phyloP scores from a whole-genome alignment of 1,284 basidiomycete species.

The Moesziomyces antarcticus region DNA sequence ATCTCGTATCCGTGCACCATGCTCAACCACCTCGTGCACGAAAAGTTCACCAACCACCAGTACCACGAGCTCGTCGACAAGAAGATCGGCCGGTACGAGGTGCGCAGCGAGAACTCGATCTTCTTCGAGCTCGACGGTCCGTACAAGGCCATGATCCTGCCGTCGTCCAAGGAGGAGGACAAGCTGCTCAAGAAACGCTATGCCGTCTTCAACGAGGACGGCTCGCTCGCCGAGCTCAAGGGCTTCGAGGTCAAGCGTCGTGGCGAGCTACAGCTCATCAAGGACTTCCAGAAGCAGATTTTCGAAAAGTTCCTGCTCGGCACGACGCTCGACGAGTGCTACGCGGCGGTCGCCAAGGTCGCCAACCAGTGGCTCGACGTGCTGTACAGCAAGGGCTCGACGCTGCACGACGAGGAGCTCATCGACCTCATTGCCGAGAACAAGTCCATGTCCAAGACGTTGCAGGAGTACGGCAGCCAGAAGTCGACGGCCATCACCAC shows the following conservation, averaged over 20 bases:
- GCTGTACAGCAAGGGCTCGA: conserved; percentile 85
- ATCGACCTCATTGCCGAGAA: conserved; percentile 99
- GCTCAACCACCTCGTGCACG: conserved; percentile 98
- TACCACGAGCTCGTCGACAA: conserved; percentile 90
- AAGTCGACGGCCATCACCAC: conserved; percentile 99
- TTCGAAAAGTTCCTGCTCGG: conserved; percentile 98
- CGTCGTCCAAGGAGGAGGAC: conserved; percentile 99
- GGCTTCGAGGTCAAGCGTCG: conserved; percentile 99
- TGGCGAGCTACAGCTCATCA: conserved; percentile 98
- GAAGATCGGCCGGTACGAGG: conserved; percentile 82
- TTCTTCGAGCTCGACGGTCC: conserved; percentile 99
- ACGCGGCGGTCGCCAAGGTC: conserved; percentile 89
- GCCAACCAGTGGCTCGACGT: conserved; percentile 99
- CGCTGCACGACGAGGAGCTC: conserved; percentile 87
- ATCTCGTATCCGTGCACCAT: conserved; percentile 99
- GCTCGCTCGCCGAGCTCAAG: conserved; percentile 94
- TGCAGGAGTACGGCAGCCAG: conserved; percentile 94
- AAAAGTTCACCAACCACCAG: conserved; percentile 95
- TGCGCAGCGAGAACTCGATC: conserved; percentile 98
- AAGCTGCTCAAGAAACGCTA: conserved; percentile 99
- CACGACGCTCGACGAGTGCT: conserved; percentile 91
- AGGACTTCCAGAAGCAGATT: conserved; percentile 98
- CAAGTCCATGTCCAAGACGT: conserved; percentile 95
- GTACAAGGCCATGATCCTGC: conserved; percentile 98
- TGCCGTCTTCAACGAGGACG: conserved; percentile 99